Evolutionary conservation across 331 rosid genomes (phyloP), one percentile per base, ranked within the genome.

Genomic region (Erythrophleum ivorense): DNA sequence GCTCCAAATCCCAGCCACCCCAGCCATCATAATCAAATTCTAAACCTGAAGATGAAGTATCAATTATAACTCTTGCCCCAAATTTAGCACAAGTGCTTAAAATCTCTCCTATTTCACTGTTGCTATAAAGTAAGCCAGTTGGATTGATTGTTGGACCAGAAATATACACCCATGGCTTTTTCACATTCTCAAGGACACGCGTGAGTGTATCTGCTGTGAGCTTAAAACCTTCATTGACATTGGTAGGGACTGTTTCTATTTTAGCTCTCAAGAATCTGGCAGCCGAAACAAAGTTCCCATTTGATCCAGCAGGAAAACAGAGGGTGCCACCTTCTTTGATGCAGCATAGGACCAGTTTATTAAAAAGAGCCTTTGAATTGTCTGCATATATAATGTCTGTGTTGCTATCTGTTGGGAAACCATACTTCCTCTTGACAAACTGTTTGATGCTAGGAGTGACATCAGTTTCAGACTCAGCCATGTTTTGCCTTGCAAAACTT

Each of bases 121-220:
- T 89, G 92, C 81, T 83, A 82, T 96, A 96, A 83, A 96, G 71
- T 83, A 87, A 85, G 85, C 99, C 99, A 75, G 98, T 96, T 70
- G 98, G 99, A 85, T 80, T 92, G 70, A 94, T 82, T 52, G 99
- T 96, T 78, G 99, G 99, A 57, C 99, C 99, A 84, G 95, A 94
- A 84, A 96, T 91, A 88, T 90, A 93, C 33, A 96, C 88, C 98
- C 97, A 96, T 57, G 99, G 98, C 63, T 88, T 93, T 75, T 84
- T 75, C 75, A 90, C 88, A 40, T 92, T 82, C 82, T 85, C 88
- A 53, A 96, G 92, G 62, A 77, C 83, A 72, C 83, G 84, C 45
- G 84, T 65, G 80, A 96, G 95, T 80, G 85, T 36, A 74, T 79
- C 84, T 62, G 83, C 91, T 12, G 97, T 93, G 60, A 93, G 86